Base-by-base conservation (phyloP, 352 stramenopile genomes). In the Albugo candida region DNA sequence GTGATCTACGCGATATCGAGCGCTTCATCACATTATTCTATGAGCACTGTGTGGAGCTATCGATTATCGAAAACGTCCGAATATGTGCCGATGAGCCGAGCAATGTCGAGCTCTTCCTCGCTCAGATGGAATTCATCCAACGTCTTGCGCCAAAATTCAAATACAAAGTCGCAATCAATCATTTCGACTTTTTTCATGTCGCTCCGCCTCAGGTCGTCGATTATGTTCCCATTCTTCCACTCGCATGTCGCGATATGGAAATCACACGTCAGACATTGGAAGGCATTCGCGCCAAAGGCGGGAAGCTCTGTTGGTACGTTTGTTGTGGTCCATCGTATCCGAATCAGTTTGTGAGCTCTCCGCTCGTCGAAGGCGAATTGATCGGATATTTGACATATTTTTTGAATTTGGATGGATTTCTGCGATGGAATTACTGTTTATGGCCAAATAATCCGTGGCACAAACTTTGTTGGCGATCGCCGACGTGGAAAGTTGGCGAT, bases 391-490 rank as follows among this genome's bases (percentile, higher is more conserved):
- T 86, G 19, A 86, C 74, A 12, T 73, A 75, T 51, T 81, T 86
- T 49, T 67, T 84, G 35, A 60, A 81, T 48, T 64, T 86, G 41
- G 71, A 86, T 49, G 74, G 74, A 17, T 86, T 86, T 37, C 45
- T 86, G 42, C 71, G 74, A n/a, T 86, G 74, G 74, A 84, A 86
- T 43, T 86, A 75, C 56, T 83, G 74, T 17, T 53, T 86, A 11
- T 86, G 74, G 74, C 74, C 74, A 0, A 49, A 54, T 1, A 49
- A 54, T 42, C 74, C 71, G 1, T 84, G 74, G 74, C 52, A 67
- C 11, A 62, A 64, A 50, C 63, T 86, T 47, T 58, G 60, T 17
- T 86, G 74, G 74, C 64, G 74, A 14, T 60, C 65, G 12, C 60
- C 69, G 3, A 62, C 58, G 31, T 86, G 74, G 74, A 74, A 77